Base-by-base conservation (phyloP, 2,329 filamentous ascomycete genomes). In the Alternaria postmessia region DNA sequence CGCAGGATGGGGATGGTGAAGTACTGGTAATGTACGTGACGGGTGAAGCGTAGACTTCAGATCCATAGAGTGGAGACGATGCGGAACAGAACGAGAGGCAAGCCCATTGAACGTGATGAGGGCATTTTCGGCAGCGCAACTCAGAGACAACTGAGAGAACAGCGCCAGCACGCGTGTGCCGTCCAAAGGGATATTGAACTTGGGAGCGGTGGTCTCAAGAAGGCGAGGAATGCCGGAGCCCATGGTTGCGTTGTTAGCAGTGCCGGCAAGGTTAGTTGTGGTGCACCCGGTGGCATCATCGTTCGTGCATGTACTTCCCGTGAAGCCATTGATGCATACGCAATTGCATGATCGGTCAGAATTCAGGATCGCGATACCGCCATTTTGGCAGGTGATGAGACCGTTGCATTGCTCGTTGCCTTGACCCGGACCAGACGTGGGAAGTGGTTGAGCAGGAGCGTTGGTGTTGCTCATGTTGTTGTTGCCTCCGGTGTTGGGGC, bases 241-340 rank as follows among this genome's bases (percentile, higher is more conserved):
- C 52, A 97, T 82, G 0, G 93, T 97, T 32, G 92, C 93, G 52
- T 79, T 78, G 42, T 81, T 80, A 11, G 73, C 70, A 26, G 81
- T 77, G 18, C 78, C 76, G 22, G 78, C 65, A 24, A 82, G 73
- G 30, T 74, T 76, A 3, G 82, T 83, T 0, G 84, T 88, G 7
- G 85, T 84, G 69, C 89, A 91, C 47, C 82, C 83, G 16, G 68
- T 71, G 24, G 84, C 80, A 57, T 85, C 84, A 14, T 81, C 78
- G 14, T 79, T 66, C 5, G 78, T 79, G 72, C 89, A 92, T 16
- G 81, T 84, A 2, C 80, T 79, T 22, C 89, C 89, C 0, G 91
- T 94, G 75, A 94, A 98, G 1, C 94, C 93, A 70, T 95, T 93
- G 22, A 90, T 88, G 78, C 94, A 99, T 43, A 97, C 88, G 75